Evolutionary conservation across 108 stramenopile genomes (phyloP), one percentile per base, ranked within the genome.

Genomic region (Bacterosira constricta): DNA sequence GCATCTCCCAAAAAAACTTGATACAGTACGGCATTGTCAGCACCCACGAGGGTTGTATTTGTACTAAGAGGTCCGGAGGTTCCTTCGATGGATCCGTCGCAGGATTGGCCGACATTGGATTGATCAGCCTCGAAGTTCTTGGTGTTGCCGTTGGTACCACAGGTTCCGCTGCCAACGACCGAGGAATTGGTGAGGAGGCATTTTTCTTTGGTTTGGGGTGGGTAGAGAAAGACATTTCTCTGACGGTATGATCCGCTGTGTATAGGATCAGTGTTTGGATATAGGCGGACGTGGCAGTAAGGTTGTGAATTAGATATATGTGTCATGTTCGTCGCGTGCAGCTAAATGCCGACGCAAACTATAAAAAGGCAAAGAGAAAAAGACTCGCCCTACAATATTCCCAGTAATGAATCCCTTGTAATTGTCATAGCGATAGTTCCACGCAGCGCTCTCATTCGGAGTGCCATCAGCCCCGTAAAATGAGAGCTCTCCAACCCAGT

Each of bases 401-500:
- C 75, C 75, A 17, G 75, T 77, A 29, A 77, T 77, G 37, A 77
- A 77, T 15, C 75, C 66, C 27, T 61, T 63, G 66, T 66, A 73
- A 8, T 23, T 18, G 34, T 73, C 30, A 26, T 78, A 83, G 10
- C 27, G 59, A 52, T 83, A 83, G 11, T 51, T 51, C 81, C 81
- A 83, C 4, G 12, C 15, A 12, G 55, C 6, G 21, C 41, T 46
- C 8, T 13, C 44, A 37, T 32, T 30, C 3, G 65, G 73, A 3
- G 32, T 45, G 15, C 81, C 81, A 47, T 78, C 58, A 4, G 39
- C 32, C 9, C 57, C 42, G 25, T 58, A 47, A 36, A 83, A 75
- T 2, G 76, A 57, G 45, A 71, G 71, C 17, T 83, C 81, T 39
- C 81, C 81, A 54, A 83, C 68, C 81, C 81, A 83, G 32, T 83